Conservation (phyloP, 2,329 filamentous ascomycete species). For the Colletotrichum sp. region DNA sequence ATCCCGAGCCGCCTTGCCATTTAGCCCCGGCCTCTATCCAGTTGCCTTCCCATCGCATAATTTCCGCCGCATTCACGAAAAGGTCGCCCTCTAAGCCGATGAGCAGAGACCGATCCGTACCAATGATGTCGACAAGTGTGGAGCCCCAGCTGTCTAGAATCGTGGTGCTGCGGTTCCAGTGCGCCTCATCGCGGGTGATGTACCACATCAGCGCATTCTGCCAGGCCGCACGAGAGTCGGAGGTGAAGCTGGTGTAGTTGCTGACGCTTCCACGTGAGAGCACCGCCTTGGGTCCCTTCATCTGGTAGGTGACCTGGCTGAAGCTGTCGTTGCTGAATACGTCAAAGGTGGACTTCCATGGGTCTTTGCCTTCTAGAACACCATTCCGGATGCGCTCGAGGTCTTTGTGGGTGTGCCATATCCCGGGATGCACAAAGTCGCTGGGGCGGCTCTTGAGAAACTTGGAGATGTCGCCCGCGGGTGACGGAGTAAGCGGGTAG, state of each 20-base stretch:
- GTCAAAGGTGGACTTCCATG: background rate
- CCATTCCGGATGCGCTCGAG: conserved; percentile 11
- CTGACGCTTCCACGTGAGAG: conserved; percentile 33
- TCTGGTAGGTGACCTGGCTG: conserved; percentile 23
- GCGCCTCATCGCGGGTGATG: conserved; percentile 37
- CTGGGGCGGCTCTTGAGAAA: conserved; percentile 2
- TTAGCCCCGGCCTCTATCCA: conserved; percentile 39
- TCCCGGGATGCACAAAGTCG: conserved; percentile 7
- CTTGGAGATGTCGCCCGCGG: background rate
- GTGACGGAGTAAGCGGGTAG: background rate
- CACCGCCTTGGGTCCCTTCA: conserved; percentile 34
- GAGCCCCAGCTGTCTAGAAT: conserved; percentile 42
- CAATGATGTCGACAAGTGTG: conserved; percentile 35
- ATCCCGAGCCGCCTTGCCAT: conserved; percentile 38
- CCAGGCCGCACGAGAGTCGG: conserved; percentile 40
- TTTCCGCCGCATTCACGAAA: conserved; percentile 46
- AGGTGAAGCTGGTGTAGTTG: conserved; percentile 40
- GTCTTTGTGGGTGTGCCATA: conserved; percentile 16
- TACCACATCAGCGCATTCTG: conserved; percentile 48
- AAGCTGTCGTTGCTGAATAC: conserved; percentile 11
- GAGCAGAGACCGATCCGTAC: conserved; percentile 37
- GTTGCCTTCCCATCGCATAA: conserved; percentile 46
- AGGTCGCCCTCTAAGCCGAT: conserved; percentile 42
- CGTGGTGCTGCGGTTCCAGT: conserved; percentile 35
- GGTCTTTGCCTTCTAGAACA: background rate